phyloP scores from a whole-genome alignment of 805 yeast genomes.

The Wickerhamomyces strasburgensis region DNA sequence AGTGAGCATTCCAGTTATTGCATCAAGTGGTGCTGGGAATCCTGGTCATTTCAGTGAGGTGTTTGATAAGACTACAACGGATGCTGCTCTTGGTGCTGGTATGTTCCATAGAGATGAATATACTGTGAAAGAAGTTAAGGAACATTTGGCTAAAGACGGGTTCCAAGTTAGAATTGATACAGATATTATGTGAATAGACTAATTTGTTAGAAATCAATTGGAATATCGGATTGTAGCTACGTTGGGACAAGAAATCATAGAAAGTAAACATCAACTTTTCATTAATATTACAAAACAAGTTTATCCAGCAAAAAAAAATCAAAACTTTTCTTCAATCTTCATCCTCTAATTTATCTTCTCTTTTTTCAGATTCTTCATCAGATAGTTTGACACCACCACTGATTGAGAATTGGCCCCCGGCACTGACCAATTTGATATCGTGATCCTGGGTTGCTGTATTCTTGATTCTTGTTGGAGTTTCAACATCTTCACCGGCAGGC shows the following conservation, averaged over 20 bases:
- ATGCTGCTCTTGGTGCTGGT: conserved; percentile 99
- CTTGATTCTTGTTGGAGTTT: conserved; percentile 78
- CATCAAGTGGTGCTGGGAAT: conserved; percentile 95
- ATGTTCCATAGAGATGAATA: conserved; percentile 96
- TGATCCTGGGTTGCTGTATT: conserved; percentile 90
- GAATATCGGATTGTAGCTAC: background rate
- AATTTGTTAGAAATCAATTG: conserved; percentile 1
- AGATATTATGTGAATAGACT: conserved; percentile 6
- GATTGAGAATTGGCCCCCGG: conserved; percentile 95
- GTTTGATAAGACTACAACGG: conserved; percentile 73
- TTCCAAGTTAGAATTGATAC: conserved; percentile 70
- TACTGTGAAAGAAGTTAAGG: conserved; percentile 79
- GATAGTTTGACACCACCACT: conserved; percentile 64
- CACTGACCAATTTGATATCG: conserved; percentile 68
- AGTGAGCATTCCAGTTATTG: conserved; percentile 88
- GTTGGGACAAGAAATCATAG: too few species aligned
- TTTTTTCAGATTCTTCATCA: conserved; percentile 36
- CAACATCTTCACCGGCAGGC: conserved; percentile 80
- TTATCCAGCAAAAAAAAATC: too few species aligned
- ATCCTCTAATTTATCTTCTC: conserved; percentile 47
- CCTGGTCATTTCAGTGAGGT: conserved; percentile 91
- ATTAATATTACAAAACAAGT: too few species aligned
- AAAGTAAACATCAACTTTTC: too few species aligned
- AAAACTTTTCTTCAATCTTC: conserved; percentile 30
- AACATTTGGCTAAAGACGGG: conserved; percentile 51